Percentiles rank a stretch among this genome's conserved stretches.
Evolutionary conservation across 169 alveolate genomes (phyloP).

Genomic region (Eimeria sp.): DNA sequence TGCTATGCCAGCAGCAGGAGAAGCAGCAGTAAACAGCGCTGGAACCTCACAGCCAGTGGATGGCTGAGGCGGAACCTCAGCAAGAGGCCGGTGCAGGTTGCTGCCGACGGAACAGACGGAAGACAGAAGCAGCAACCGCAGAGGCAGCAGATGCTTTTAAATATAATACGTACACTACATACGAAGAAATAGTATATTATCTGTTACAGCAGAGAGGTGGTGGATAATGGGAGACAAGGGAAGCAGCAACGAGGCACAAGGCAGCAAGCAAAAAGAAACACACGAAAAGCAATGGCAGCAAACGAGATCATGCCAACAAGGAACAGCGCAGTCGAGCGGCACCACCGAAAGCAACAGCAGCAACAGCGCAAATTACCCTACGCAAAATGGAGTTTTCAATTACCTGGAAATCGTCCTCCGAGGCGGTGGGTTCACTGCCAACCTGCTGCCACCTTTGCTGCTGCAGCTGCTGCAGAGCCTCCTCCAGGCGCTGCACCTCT

Average conservation of each 20-base stretch:
- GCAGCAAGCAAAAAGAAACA: neutral
- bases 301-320: neutral
- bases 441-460: slow-evolving; percentile 26
- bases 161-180: neutral
- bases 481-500: slow-evolving; percentile 24
- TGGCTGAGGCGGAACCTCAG: slow-evolving; percentile 64
- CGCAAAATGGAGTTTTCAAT: neutral
- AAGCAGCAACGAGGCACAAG: too few species aligned
- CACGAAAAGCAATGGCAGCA: neutral
- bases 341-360: neutral
- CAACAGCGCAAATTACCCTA: neutral
- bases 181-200: neutral
- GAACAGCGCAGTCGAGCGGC: neutral
- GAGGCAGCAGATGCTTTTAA: neutral
- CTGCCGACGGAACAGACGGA: slow-evolving; percentile 52
- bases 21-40: slow-evolving; percentile 50
- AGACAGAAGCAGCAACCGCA: slow-evolving; percentile 32
- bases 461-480: slow-evolving; percentile 57
- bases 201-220: neutral
- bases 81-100: slow-evolving; percentile 33
- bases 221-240: neutral
- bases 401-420: slow-evolving; percentile 58
- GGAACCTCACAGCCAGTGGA: slow-evolving; percentile 42
- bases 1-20: slow-evolving; percentile 28
- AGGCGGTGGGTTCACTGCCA: slow-evolving; percentile 26